Base-by-base conservation (phyloP, 768 basidiomycete species). In the Cubamyces lactineus region DNA sequence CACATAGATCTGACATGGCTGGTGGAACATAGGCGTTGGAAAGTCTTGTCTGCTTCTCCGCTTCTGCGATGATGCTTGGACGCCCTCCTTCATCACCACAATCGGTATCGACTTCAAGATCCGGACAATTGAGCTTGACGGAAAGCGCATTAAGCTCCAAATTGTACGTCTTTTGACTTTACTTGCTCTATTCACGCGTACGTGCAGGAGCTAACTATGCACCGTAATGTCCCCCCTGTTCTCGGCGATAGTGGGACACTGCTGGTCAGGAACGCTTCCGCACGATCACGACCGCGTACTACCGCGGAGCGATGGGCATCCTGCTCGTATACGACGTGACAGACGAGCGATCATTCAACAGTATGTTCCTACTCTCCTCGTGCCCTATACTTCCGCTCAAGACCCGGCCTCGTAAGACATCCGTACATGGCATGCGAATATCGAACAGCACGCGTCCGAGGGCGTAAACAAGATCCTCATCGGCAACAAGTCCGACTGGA, bases 81-180 rank as follows among this genome's bases (percentile, higher is more conserved):
- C 97, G 38, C 96, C 96, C 50, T 95, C 92, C 46, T 98, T 98
- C 82, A 98, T 98, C 78, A 98, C 96, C 59, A 99, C 97, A 59
- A 99, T 99, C 75, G 97, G 96, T 61, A 96, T 98, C 68, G 95
- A 97, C 85, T 97, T 97, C 84, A 96, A 96, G 88, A 98, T 98
- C 77, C 88, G 96, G 38, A 98, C 96, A 53, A 98, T 98, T 74
- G 96, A 98, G 75, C 84, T 98, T 52, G 96, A 98, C 69, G 96
- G 96, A 42, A 98, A 98, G 80, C 87, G 93, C 47, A 95, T 98
- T 75, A 98, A 98, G 78, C 84, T 98, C n/a, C 96, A 98, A 77
- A 98, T 98, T 74, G 96, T 96, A 66, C 67, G 92, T 83, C 6
- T 13, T 16, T 26, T 9, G 23, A 43, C 13, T 30, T 40, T 3